Percentiles rank a stretch among this genome's conserved stretches.
phyloP scores from a whole-genome alignment of 257 asterid genomes.

The Catharanthus roseus region DNA sequence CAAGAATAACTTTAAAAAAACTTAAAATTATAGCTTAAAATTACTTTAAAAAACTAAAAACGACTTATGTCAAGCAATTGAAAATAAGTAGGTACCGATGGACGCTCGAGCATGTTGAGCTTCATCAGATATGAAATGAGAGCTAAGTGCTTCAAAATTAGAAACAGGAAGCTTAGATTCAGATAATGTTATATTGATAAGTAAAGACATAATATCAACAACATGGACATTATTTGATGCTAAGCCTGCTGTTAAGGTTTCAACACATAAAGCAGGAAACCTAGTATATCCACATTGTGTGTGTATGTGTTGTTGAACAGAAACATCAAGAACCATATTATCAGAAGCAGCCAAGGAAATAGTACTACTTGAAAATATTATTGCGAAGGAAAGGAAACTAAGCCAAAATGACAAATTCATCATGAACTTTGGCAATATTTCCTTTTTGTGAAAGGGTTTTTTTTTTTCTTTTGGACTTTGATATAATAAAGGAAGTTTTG shows the following conservation, averaged over 20 bases:
- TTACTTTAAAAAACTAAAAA: too few species aligned
- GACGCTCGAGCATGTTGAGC: conserved; percentile 44
- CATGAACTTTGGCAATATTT: too few species aligned
- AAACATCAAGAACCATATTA: too few species aligned
- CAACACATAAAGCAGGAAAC: conserved; percentile 50
- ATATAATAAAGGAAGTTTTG: too few species aligned
- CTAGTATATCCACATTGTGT: conserved; percentile 56
- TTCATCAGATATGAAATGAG: conserved; percentile 41
- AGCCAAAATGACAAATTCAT: too few species aligned
- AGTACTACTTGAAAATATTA: conserved; percentile 10
- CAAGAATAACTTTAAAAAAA: too few species aligned
- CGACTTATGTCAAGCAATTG: too few species aligned
- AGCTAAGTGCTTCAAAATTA: conserved; percentile 36
- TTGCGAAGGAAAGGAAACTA: too few species aligned
- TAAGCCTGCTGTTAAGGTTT: conserved; percentile 31
- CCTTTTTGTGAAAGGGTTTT: too few species aligned
- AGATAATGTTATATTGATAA: conserved; percentile 42
- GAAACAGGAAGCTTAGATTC: conserved; percentile 39
- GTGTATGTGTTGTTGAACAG: conserved; percentile 16
- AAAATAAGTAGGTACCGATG: conserved; percentile 40
- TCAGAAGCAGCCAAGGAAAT: conserved; percentile 7
- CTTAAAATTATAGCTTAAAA: too few species aligned
- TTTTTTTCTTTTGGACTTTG: too few species aligned
- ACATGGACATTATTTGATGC: conserved; percentile 20
- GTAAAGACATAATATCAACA: conserved; percentile 35